These are phyloP conservation scores for Kalanchoe fedtschenkoi DNA, from an alignment of 164 flowering plant species.

Conservation along the genomic window DNA sequence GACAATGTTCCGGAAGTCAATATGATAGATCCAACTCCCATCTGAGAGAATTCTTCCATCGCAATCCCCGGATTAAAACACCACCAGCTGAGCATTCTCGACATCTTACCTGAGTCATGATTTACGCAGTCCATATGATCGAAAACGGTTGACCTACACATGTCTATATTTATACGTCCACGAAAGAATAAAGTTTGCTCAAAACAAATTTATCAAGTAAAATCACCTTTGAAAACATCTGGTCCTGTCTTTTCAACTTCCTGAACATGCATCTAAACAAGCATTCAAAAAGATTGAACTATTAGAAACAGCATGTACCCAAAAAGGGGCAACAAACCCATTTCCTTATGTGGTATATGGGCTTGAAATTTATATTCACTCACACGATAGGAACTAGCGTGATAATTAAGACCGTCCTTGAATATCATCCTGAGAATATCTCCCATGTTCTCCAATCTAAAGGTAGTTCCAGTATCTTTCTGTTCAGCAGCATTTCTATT, in stretches of 20 bases:
- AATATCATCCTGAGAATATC: conserved; percentile 62
- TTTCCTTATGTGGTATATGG: neutral
- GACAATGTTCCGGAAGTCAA: conserved; percentile 96
- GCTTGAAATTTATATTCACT: conserved; percentile 17
- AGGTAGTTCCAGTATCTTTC: conserved; percentile 29
- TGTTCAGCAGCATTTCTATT: conserved; percentile 15
- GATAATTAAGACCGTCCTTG: conserved; percentile 39
- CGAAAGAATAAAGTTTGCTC: neutral
- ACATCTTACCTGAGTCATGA: conserved; percentile 44
- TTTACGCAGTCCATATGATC: neutral
- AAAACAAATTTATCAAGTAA: neutral
- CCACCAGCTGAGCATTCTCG: conserved; percentile 98
- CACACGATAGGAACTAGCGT: conserved; percentile 76
- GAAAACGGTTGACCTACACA: too few species aligned
- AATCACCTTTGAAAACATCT: conserved; percentile 49
- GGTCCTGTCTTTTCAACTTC: conserved; percentile 39
- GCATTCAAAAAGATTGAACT: conserved; percentile 4
- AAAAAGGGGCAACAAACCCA: neutral
- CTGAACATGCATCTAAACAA: conserved; percentile 71
- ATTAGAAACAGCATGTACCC: neutral
- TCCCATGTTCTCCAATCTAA: conserved; percentile 65
- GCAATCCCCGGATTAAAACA: conserved; percentile 96
- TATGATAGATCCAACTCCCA: conserved; percentile 75
- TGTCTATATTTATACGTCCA: too few species aligned
- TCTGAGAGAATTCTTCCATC: conserved; percentile 52